Evolutionary conservation across 1,139 yeast genomes (phyloP).

Genomic region (Pichia sp.): DNA sequence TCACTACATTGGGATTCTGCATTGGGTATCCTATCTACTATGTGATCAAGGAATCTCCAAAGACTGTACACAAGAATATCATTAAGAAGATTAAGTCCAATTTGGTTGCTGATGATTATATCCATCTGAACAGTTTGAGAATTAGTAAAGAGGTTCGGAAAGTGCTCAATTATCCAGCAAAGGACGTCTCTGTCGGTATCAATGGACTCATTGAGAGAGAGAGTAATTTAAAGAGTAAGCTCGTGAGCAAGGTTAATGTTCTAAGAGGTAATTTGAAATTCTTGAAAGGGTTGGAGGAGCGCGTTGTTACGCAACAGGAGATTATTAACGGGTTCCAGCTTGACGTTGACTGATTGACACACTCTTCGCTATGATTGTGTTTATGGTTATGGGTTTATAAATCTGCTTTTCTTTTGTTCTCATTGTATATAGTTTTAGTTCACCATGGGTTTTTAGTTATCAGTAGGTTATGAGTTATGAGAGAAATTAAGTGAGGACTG

Average conservation of each 20-base stretch:
- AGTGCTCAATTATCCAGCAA: slow-evolving; percentile 74
- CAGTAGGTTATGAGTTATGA: no score
- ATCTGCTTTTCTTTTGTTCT: no score
- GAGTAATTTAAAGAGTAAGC: slow-evolving; percentile 50
- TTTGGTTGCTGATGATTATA: slow-evolving; percentile 62
- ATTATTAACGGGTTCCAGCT: slow-evolving; percentile 12
- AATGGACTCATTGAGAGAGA: slow-evolving; percentile 64
- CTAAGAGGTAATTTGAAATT: slow-evolving; percentile 56
- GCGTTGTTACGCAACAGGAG: slow-evolving; percentile 33
- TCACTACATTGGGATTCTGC: slow-evolving; percentile 48
- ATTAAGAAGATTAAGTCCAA: slow-evolving; percentile 63
- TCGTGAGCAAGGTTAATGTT: slow-evolving; percentile 46
- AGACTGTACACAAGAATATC: slow-evolving; percentile 80
- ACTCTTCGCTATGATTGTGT: no score
- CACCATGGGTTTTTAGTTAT: no score
- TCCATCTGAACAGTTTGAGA: slow-evolving; percentile 69
- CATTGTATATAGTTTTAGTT: no score
- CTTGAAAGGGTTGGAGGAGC: slow-evolving; percentile 40
- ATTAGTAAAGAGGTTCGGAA: slow-evolving; percentile 76
- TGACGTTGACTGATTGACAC: slow-evolving; percentile 11
- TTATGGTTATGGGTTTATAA: no score
- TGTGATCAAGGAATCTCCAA: slow-evolving; percentile 72
- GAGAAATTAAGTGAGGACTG: no score
- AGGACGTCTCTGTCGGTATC: slow-evolving; percentile 74
- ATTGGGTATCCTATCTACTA: slow-evolving; percentile 51